Percentiles rank a stretch among this genome's conserved stretches.
Conservation (phyloP, 768 basidiomycete species). For the Podaxis sp. region DNA sequence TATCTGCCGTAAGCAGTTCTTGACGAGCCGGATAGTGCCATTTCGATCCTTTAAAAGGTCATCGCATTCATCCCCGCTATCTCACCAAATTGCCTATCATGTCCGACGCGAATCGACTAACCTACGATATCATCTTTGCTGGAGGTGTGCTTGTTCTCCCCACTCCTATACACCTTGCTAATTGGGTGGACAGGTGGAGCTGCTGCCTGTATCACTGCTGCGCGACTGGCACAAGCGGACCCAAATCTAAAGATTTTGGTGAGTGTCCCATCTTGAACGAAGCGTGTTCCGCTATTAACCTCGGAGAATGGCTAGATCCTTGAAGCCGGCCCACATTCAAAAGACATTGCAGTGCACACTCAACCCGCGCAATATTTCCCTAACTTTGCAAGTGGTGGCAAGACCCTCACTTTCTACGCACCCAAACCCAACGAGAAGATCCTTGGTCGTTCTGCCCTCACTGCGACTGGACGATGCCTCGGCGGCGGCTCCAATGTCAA, state of each 20-base stretch:
- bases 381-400: slow-evolving; percentile 37
- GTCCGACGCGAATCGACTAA: slow-evolving; percentile 1
- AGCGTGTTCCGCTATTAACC: not conserved
- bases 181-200: slow-evolving; percentile 40
- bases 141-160: slow-evolving; percentile 39
- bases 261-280: slow-evolving; percentile 11
- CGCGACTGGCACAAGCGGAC: slow-evolving; percentile 52
- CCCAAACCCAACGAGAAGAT: slow-evolving; percentile 40
- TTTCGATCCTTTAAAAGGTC: not conserved
- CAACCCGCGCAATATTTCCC: slow-evolving; percentile 53
- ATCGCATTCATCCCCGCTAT: not conserved
- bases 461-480: slow-evolving; percentile 47
- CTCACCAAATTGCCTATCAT: not conserved
- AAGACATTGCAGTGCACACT: slow-evolving; percentile 42
- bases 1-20: not conserved
- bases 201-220: slow-evolving; percentile 54
- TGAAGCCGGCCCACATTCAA: slow-evolving; percentile 55
- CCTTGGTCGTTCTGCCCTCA: slow-evolving; percentile 40
- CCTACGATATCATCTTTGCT: slow-evolving; percentile 51
- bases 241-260: slow-evolving; percentile 55
- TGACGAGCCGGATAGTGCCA: not conserved
- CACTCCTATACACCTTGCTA: not conserved
- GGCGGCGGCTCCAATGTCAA: slow-evolving; percentile 67
- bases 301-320: slow-evolving; percentile 33
- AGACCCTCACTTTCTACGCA: slow-evolving; percentile 44